Evolutionary conservation across 176 grass and related monocot genomes (phyloP).

Genomic region (Microstegium vimineum): DNA sequence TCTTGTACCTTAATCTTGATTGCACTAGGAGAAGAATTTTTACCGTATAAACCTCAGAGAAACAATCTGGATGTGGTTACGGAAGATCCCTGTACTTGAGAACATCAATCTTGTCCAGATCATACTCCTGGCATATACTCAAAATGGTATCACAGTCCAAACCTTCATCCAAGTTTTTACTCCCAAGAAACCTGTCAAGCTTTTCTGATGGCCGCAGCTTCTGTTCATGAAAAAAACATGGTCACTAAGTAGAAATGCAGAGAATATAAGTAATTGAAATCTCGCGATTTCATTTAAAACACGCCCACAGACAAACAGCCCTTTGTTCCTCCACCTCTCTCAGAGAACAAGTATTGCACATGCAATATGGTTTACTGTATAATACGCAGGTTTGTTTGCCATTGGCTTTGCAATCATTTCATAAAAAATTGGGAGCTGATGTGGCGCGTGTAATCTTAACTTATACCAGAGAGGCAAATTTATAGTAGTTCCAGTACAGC

Average conservation of each 20-base stretch:
- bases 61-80: constrained; percentile 26
- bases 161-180: constrained; percentile 50
- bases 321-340: not conserved
- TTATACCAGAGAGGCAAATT: constrained; percentile 10
- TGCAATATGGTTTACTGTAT: not conserved
- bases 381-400: not conserved
- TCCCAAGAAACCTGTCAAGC: constrained; percentile 48
- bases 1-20: constrained; percentile 8
- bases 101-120: constrained; percentile 74
- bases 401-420: not conserved
- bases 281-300: not conserved
- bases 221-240: constrained; percentile 38
- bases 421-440: not conserved
- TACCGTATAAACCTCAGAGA: not conserved
- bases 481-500: not conserved
- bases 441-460: not conserved
- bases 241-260: not conserved
- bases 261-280: not conserved
- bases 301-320: not conserved
- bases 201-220: constrained; percentile 52
- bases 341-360: not conserved
- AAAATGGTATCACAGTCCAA: constrained; percentile 65
- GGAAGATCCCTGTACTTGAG: constrained; percentile 69
- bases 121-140: constrained; percentile 55
- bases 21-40: constrained; percentile 6